Base-by-base conservation (phyloP, 805 yeast genomes). In the fission yeast (Schizosaccharomyces pombe) region DNA sequence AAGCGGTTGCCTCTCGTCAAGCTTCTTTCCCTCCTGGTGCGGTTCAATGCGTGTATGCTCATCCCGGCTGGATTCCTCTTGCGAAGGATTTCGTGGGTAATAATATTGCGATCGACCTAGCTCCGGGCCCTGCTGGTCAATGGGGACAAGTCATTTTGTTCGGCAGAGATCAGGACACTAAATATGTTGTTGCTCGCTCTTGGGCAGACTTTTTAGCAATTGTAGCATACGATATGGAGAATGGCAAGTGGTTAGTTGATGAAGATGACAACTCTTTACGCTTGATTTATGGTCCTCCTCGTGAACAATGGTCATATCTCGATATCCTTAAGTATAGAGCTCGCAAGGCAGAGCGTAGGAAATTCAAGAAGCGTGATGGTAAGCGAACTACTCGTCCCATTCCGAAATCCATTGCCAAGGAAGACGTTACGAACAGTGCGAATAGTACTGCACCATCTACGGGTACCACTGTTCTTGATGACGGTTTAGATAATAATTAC, bases 131-230 rank as follows among this genome's bases (percentile, higher is more conserved):
- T 8, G 68, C 69, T 29, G 95, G 95, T 49, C 73, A 71, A 56
- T 78, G 82, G 75, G 98, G 97, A 39, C 98, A 89, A 68, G 81
- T 91, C 19, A 89, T 89, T 58, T 63, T 87, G 55, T 89, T 84
- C 66, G 98, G 98, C 40, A 79, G 96, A 63, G 97, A 89, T 59
- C 89, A 79, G 63, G 97, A 89, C 68, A 77, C 82, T 39, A 89
- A 89, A 65, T 85, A 76, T 66, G 87, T 83, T 39, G 71, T 91
- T 55, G 93, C 96, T 19, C 76, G 78, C 53, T 82, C 81, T 55
- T 89, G 94, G 80, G 94, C 94, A 16, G 91, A 83, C 62, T 91
- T 91, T 65, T 68, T 89, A 54, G 70, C 86, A 55, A 74, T 75
- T 54, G 80, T 86, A 64, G 94, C 87, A 29, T 85, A 85, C 60